Percentiles rank a stretch among this genome's conserved stretches.
Conservation (phyloP, 257 asterid species). For the Scutellaria barbata region DNA sequence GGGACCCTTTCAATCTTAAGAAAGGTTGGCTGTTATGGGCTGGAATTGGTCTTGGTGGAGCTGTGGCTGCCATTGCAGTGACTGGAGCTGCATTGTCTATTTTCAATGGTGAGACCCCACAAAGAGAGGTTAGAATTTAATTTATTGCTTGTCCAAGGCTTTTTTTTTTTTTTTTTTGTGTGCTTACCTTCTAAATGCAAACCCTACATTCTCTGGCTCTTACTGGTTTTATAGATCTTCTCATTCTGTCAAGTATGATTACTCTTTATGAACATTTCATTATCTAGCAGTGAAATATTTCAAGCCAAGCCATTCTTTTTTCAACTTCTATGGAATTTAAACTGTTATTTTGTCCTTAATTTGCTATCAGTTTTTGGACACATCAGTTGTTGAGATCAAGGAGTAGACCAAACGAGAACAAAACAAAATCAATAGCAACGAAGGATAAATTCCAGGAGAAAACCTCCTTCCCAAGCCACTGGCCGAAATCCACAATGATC, state of each 20-base stretch:
- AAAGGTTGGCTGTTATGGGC: conserved; percentile 98
- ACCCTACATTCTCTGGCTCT: not conserved
- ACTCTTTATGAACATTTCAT: not conserved
- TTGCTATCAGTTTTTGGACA: not conserved
- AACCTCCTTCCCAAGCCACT: too few relatives aligned
- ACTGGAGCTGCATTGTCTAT: conserved; percentile 76
- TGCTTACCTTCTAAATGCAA: conserved; percentile 1
- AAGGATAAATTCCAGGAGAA: too few relatives aligned
- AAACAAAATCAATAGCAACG: too few relatives aligned
- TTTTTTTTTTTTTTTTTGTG: too few relatives aligned
- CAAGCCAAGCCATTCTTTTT: not conserved
- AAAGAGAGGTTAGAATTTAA: conserved; percentile 77
- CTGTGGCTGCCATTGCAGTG: conserved; percentile 69
- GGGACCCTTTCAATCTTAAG: conserved; percentile 80
- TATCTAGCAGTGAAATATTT: not conserved
- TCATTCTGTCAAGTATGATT: conserved; percentile 2
- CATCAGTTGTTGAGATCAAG: too few relatives aligned
- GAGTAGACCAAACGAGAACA: too few relatives aligned
- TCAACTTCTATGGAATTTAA: not conserved
- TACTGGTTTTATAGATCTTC: conserved; percentile 4
- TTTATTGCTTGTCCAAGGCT: conserved; percentile 26
- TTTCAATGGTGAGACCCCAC: conserved; percentile 77
- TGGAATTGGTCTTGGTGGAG: conserved; percentile 88
- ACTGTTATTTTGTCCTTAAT: not conserved
- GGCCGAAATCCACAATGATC: too few relatives aligned